Percentiles rank a stretch among this genome's conserved stretches.
phyloP scores from a whole-genome alignment of 306 rosid species.

The Gastrolobium bilobum region DNA sequence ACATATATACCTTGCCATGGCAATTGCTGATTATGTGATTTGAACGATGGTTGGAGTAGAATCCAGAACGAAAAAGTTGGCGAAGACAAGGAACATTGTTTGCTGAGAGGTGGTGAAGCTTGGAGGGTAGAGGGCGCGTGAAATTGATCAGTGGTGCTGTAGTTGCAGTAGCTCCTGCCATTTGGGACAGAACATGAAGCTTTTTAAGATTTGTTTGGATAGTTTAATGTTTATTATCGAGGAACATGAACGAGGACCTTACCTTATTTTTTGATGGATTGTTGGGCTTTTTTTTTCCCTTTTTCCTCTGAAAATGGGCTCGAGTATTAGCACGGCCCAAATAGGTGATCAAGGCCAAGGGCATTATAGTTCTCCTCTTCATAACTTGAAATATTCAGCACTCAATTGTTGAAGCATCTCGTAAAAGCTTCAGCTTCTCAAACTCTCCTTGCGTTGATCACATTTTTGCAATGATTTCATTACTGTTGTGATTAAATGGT shows the following conservation, averaged over 20 bases:
- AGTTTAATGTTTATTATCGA: not conserved
- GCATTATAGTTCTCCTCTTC: not conserved
- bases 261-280: not conserved
- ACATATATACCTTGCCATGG: slow-evolving; percentile 54
- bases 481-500: too few species aligned
- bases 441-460: too few species aligned
- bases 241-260: not conserved
- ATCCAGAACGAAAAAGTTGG: slow-evolving; percentile 29
- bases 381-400: not conserved
- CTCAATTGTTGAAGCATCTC: too few species aligned
- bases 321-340: not conserved
- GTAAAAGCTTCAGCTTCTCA: too few species aligned
- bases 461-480: too few species aligned
- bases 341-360: not conserved
- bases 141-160: slow-evolving; percentile 36
- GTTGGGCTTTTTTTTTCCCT: not conserved
- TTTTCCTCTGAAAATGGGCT: not conserved
- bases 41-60: slow-evolving; percentile 40
- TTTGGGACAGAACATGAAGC: slow-evolving; percentile 41
- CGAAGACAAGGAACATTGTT: slow-evolving; percentile 32
- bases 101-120: slow-evolving; percentile 41
- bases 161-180: slow-evolving; percentile 58
- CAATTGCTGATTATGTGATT: slow-evolving; percentile 45
- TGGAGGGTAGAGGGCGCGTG: slow-evolving; percentile 48
- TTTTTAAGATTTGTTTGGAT: slow-evolving; percentile 1